These are phyloP conservation scores for Fusarium verticillioides DNA, from an alignment of 2,329 filamentous ascomycete genomes.

Conservation along the genomic window DNA sequence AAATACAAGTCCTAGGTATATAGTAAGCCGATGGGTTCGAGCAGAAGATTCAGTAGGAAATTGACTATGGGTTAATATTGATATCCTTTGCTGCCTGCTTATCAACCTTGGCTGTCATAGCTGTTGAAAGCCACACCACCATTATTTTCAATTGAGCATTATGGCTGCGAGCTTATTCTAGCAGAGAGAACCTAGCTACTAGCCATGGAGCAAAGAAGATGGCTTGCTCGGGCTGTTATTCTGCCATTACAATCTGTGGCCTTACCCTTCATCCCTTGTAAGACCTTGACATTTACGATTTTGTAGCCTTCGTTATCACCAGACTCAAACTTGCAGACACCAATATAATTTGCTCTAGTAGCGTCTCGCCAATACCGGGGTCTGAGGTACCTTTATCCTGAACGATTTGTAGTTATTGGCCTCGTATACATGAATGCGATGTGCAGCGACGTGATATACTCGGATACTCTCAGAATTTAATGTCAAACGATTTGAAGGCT, in stretches of 20 bases:
- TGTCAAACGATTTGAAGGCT: too few relatives aligned
- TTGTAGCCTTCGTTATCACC: not conserved
- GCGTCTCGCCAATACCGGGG: not conserved
- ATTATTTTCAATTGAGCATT: too few relatives aligned
- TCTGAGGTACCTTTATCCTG: not conserved
- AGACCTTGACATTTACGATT: not conserved
- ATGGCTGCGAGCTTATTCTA: too few relatives aligned
- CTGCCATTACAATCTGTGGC: too few relatives aligned
- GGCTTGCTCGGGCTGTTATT: too few relatives aligned
- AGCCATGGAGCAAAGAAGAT: not conserved
- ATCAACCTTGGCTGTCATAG: too few relatives aligned
- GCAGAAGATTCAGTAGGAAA: not conserved
- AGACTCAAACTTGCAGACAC: not conserved
- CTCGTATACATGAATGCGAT: not conserved
- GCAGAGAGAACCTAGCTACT: too few relatives aligned
- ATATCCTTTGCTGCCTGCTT: not conserved
- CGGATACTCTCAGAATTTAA: too few relatives aligned
- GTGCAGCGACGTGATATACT: not conserved
- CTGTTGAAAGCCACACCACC: not conserved
- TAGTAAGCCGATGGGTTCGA: too few relatives aligned
- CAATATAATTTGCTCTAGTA: not conserved
- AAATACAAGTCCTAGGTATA: not conserved
- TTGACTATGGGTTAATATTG: rapidly evolving
- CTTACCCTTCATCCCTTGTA: not conserved
- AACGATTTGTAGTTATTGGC: not conserved